Evolutionary conservation across 345 rosid genomes (phyloP).

Genomic region (Gossypium bickii): DNA sequence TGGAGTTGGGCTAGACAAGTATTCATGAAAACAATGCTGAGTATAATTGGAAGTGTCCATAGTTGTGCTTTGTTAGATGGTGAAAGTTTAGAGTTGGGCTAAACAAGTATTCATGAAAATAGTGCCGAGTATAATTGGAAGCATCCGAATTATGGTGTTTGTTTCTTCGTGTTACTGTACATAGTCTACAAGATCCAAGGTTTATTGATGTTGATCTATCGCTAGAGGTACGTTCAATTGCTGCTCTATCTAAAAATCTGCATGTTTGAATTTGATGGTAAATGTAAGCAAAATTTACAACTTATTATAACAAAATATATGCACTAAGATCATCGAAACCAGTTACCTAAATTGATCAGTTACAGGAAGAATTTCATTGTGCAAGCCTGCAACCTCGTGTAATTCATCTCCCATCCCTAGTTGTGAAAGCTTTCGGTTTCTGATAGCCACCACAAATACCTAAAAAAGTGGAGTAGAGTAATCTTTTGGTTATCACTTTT

Average conservation of each 20-base stretch:
- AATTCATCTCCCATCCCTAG: conserved; percentile 42
- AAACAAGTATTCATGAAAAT: conserved; percentile 60
- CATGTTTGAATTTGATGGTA: background rate
- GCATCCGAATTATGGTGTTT: conserved; percentile 49
- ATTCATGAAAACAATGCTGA: conserved; percentile 62
- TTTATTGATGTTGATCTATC: conserved; percentile 18
- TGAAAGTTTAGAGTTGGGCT: conserved; percentile 61
- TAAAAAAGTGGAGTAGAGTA: background rate
- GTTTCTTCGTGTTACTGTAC: conserved; percentile 62
- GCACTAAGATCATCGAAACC: background rate
- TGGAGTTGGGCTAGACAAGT: conserved; percentile 68
- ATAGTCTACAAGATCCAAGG: conserved; percentile 39
- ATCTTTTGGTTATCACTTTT: background rate
- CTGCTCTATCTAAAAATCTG: conserved; percentile 52
- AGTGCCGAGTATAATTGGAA: conserved; percentile 49
- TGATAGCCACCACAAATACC: conserved; percentile 39
- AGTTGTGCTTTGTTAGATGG: conserved; percentile 53
- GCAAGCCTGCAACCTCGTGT: conserved; percentile 35
- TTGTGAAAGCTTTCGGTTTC: conserved; percentile 34
- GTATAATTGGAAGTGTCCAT: conserved; percentile 53
- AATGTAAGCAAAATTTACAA: background rate
- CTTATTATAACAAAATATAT: background rate
- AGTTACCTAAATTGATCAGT: conserved; percentile 53
- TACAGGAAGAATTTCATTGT: conserved; percentile 36
- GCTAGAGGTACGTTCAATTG: conserved; percentile 17